Evolutionary conservation across 2,329 filamentous ascomycete species (phyloP).

Genomic region (Neopestalotiopsis clavispora): DNA sequence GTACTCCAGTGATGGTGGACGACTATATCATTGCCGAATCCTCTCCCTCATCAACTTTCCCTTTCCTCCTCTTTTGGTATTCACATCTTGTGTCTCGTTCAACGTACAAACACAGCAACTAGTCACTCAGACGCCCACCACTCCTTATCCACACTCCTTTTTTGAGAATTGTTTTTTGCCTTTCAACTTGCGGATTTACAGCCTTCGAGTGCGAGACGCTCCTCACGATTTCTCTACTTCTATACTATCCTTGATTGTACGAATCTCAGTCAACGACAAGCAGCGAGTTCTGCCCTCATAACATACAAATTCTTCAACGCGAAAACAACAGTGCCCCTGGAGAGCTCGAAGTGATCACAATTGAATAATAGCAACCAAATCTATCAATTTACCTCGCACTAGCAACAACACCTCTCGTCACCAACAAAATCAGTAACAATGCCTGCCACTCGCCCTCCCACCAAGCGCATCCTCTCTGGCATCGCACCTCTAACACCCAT

Average conservation of each 20-base stretch:
- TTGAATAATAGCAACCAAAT: neutral
- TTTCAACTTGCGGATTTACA: neutral
- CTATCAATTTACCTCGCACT: neutral
- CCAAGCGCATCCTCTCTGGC: conserved; percentile 16
- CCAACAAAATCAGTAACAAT: neutral
- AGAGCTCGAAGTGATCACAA: neutral
- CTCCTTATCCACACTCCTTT: conserved; percentile 13
- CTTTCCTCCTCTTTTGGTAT: conserved; percentile 7
- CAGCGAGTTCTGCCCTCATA: conserved; percentile 8
- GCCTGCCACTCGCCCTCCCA: conserved; percentile 7
- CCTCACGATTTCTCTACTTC: neutral
- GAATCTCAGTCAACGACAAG: neutral
- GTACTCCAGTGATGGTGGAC: neutral
- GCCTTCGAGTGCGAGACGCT: conserved; percentile 8
- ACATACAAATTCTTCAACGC: neutral
- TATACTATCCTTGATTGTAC: conserved; percentile 1
- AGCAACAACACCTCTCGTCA: neutral
- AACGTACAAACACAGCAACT: neutral
- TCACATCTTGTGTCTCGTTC: conserved; percentile 12
- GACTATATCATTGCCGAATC: conserved; percentile 9
- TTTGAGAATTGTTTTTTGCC: neutral
- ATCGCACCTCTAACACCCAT: conserved; percentile 13
- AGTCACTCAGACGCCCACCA: neutral
- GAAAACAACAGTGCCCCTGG: neutral
- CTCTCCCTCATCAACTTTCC: neutral